Evolutionary conservation across 1,284 basidiomycete genomes (phyloP), one percentile per base, ranked within the genome.

Genomic region (Ganoderma boninense): DNA sequence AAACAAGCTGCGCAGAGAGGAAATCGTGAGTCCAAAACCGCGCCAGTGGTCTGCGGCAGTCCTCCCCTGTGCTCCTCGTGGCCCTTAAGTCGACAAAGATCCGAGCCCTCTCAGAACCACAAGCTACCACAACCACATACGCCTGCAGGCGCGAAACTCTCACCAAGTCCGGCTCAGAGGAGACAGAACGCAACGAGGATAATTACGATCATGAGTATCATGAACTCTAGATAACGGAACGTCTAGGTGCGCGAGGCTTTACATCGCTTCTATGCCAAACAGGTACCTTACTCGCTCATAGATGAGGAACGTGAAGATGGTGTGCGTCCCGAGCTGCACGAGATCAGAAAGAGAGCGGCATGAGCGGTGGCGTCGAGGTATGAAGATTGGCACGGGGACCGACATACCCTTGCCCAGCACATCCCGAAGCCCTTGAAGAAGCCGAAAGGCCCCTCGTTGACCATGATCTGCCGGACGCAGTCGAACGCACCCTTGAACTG

Each of bases 371-470:
- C n/a, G 13, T 23, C 11, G 10, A 2, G 14, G 26, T 44, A 16
- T 1, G 11, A 18, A 63, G 3, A 29, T 49, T 10, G 16, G 11
- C 18, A 26, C 4, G 64, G 43, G 4, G 38, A 35, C 49, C 2
- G 40, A 79, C 82, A 61, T 68, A 83, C 82, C 59, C 82, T 73
- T 8, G 81, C 81, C 82, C 82, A 83, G 67, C 81, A 83, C 81
- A 83, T 82, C 13, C 79, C 77, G 66, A 83, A 83, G 23, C 82
- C 82, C 69, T 83, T 83, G 74, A 75, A 83, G 69, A 83, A 82
- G 2, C 81, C 81, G 67, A 80, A 70, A 1, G 77, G 78, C 0
- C 82, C 82, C 69, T 83, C 82, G 29, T 80, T 72, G 42, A 71
- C 69, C 66, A 82, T 56, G 32, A 83, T 79, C 43, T 68, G 76